Conservation (phyloP, 495 filamentous ascomycete species). For the Aspergillus saccharolyticus region DNA sequence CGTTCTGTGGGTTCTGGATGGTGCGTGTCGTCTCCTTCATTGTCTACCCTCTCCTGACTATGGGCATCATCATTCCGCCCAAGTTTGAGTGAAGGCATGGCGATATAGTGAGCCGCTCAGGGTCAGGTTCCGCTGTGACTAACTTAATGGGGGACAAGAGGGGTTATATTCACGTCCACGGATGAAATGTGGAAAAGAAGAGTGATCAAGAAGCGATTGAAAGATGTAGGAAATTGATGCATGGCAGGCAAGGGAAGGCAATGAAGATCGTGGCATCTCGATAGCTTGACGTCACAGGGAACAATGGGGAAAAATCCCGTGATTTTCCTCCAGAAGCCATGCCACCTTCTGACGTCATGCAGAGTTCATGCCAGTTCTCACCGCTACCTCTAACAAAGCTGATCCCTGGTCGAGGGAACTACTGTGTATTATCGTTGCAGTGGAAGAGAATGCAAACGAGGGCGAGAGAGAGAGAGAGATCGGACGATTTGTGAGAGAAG, state of each 20-base stretch:
- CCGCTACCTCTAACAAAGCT: background rate
- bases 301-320: background rate
- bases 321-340: background rate
- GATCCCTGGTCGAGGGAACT: background rate
- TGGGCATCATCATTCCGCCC: constrained; percentile 10
- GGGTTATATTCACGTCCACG: background rate
- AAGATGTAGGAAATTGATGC: background rate
- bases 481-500: background rate
- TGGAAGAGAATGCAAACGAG: background rate
- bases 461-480: background rate
- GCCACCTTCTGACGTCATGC: background rate
- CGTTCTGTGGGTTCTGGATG: constrained; percentile 57
- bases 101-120: background rate
- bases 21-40: constrained; percentile 14
- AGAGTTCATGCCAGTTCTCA: background rate
- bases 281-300: background rate
- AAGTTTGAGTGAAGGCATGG: background rate
- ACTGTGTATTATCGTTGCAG: background rate
- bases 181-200: background rate
- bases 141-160: background rate
- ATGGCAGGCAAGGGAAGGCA: background rate
- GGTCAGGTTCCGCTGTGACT: background rate
- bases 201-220: background rate
- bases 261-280: background rate
- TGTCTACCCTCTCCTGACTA: constrained; percentile 20